These are phyloP conservation scores for Acanthamoeba lenticulata DNA, from an alignment of 208 protist species.

Conservation along the genomic window DNA sequence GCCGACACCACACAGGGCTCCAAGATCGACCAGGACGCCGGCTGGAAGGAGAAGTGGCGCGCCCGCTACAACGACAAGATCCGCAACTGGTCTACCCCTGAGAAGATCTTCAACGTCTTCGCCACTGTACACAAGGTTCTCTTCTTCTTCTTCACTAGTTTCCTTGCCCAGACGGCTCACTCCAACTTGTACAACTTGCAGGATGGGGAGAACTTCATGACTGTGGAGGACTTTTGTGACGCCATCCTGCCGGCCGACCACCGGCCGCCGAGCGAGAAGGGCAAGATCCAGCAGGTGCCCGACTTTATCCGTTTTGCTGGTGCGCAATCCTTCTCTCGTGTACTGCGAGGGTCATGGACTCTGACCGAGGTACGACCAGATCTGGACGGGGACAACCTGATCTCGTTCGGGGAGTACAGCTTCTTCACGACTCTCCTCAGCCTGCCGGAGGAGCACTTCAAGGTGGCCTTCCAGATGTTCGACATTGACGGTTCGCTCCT, in stretches of 20 bases:
- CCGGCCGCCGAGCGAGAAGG: neutral
- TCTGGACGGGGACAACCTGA: neutral
- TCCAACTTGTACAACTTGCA: neutral
- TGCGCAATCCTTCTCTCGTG: too few species aligned
- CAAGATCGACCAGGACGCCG: neutral
- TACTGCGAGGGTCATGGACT: neutral
- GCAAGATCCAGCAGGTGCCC: neutral
- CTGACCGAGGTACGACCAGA: too few species aligned
- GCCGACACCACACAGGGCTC: neutral
- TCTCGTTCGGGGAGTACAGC: conserved; percentile 58
- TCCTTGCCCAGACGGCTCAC: too few species aligned
- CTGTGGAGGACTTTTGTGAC: conserved; percentile 27
- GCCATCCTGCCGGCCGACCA: conserved; percentile 20
- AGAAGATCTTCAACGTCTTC: conserved; percentile 36
- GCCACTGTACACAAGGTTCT: conserved; percentile 1
- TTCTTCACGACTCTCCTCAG: conserved; percentile 63
- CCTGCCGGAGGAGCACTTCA: conserved; percentile 53
- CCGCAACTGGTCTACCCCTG: conserved; percentile 1
- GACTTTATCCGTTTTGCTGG: conserved; percentile 39
- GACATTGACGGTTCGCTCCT: conserved; percentile 1
- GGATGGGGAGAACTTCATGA: conserved; percentile 32
- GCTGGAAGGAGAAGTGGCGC: conserved; percentile 3
- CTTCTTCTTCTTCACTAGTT: neutral
- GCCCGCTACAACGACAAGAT: conserved; percentile 2
- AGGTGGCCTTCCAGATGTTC: conserved; percentile 72